Evolutionary conservation across 2,329 filamentous ascomycete species (phyloP).

Genomic region (Penicillium sclerotigenum): DNA sequence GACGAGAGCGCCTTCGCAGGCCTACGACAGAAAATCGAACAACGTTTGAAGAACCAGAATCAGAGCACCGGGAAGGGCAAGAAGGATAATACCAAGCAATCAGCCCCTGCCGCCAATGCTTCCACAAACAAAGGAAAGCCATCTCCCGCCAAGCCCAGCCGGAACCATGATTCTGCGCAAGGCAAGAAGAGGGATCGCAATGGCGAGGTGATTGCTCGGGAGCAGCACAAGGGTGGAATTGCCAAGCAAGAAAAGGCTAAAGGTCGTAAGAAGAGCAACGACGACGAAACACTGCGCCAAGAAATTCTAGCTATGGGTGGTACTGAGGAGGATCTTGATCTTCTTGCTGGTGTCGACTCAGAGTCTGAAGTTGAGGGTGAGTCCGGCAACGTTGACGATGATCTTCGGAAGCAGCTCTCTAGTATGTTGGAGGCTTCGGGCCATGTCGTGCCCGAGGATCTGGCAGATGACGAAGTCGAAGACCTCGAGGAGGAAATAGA

Average conservation of each 20-base stretch:
- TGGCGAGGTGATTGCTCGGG: slow-evolving; percentile 43
- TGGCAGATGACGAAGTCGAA: slow-evolving; percentile 31
- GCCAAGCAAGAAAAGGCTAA: slow-evolving; percentile 18
- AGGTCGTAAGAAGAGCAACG: slow-evolving; percentile 14
- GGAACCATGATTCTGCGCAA: slow-evolving; percentile 27
- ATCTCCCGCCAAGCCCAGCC: slow-evolving; percentile 16
- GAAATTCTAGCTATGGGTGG: slow-evolving; percentile 49
- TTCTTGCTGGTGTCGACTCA: slow-evolving; percentile 45
- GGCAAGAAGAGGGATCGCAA: slow-evolving; percentile 49
- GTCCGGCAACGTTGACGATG: slow-evolving; percentile 32
- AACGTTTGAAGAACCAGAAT: slow-evolving; percentile 38
- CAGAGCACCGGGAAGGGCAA: slow-evolving; percentile 32
- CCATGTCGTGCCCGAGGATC: slow-evolving; percentile 36
- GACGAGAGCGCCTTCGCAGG: slow-evolving; percentile 42
- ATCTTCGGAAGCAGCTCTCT: slow-evolving; percentile 41
- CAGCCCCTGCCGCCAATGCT: slow-evolving; percentile 18
- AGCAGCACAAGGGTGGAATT: slow-evolving; percentile 30
- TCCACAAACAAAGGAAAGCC: slow-evolving; percentile 30
- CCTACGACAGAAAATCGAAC: slow-evolving; percentile 43
- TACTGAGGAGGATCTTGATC: slow-evolving; percentile 49
- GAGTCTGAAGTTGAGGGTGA: slow-evolving; percentile 47
- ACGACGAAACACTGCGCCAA: slow-evolving; percentile 37
- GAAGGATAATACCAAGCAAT: slow-evolving; percentile 28
- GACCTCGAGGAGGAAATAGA: slow-evolving; percentile 28
- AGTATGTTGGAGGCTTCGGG: slow-evolving; percentile 38